A percentile compares a stretch with the other conserved stretches of the same genome.
phyloP scores from a whole-genome alignment of 2,329 filamentous ascomycete species.

The Fusarium poae region DNA sequence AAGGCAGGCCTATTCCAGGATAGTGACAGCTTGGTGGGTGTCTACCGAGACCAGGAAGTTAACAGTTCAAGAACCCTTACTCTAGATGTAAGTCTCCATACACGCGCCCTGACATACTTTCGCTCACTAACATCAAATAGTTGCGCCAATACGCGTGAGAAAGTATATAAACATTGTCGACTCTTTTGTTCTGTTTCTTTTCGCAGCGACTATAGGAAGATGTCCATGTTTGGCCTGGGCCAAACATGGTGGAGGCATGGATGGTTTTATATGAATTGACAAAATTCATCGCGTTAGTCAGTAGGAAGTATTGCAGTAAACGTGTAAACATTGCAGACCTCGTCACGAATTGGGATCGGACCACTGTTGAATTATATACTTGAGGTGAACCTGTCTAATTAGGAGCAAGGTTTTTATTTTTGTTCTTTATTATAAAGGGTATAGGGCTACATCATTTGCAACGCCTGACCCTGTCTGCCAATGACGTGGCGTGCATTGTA shows the following conservation, averaged over 20 bases:
- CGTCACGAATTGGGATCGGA: background rate
- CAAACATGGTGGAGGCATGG: slow-evolving; percentile 9
- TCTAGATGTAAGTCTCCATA: slow-evolving; percentile 81
- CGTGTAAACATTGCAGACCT: background rate
- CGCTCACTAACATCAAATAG: slow-evolving; percentile 41
- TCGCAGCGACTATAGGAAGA: slow-evolving; percentile 15
- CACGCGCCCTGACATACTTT: background rate
- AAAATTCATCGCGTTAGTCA: slow-evolving; percentile 14
- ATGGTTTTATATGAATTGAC: slow-evolving; percentile 17
- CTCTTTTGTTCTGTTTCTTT: slow-evolving; percentile 9
- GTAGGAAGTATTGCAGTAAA: slow-evolving; percentile 5
- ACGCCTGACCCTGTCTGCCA: background rate
- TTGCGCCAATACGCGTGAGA: slow-evolving; percentile 54
- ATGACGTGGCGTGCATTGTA: background rate
- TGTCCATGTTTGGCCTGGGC: slow-evolving; percentile 17
- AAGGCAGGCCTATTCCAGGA: slow-evolving; percentile 97
- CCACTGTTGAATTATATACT: background rate
- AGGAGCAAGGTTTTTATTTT: background rate
- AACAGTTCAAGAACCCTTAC: slow-evolving; percentile 94
- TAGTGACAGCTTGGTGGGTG: slow-evolving; percentile 93
- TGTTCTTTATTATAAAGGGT: background rate
- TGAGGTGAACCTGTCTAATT: background rate
- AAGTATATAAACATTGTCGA: background rate
- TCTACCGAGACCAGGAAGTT: slow-evolving; percentile 93
- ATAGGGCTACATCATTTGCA: background rate